Base-by-base conservation (phyloP, 2,329 filamentous ascomycete genomes). In the Acrodontium crateriforme region DNA sequence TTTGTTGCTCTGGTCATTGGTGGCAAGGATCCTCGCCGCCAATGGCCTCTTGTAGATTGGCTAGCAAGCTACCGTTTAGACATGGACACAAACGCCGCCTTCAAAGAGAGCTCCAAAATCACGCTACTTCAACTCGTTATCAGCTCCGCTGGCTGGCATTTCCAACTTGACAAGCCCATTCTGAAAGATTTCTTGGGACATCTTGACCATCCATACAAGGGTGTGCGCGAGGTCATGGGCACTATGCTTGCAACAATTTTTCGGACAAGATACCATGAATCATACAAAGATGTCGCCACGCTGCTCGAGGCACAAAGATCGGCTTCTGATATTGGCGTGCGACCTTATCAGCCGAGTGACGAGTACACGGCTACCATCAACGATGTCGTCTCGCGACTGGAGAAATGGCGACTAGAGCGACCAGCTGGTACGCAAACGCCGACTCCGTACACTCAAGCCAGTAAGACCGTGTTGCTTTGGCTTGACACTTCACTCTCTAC, bases 51-150 rank as follows among this genome's bases (percentile, higher is more conserved):
- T 37, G 71, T 93, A 18, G 78, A 89, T 38, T 78, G 74, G 54
- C 64, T 98, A 12, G 71, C 78, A 25, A 72, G 75, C 29, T 95
- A 95, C 69, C 71, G 83, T 16, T 65, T 98, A 7, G 89, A 98
- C 50, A 87, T 95, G 77, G 65, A 72, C 5, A 94, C 87, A 0
- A 94, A 95, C 49, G 89, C 91, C 3, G 89, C 89, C 0, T 98
- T 98, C 67, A 98, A 98, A 53, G 91, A 98, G 53, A 93, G 87
- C 30, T 91, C 87, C 16, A 94, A 95, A 60, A 82, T 98, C 10
- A 78, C 89, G 40, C 62, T 98, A 16, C 64, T 98, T 11, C 83
- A 94, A 42, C 83, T 92, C 41, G 71, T 81, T 37, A 79, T 98
- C 34, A 74, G 75, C 24, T 84, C 93, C 45, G 71, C 76, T 18